phyloP scores from a whole-genome alignment of 345 rosid genomes.

The Eucalyptus melliodora region DNA sequence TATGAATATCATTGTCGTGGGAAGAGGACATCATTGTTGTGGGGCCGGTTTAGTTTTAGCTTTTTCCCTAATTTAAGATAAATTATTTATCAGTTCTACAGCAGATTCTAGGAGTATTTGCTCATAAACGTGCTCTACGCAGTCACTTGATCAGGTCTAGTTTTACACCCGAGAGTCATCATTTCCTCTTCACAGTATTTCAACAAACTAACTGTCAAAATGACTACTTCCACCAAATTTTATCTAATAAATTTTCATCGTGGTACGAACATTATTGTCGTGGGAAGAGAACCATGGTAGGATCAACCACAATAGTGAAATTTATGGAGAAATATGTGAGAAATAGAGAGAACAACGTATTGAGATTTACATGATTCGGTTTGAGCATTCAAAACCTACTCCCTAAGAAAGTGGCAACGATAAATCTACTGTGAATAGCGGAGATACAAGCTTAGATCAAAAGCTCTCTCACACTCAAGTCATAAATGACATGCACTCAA shows the following conservation, averaged over 20 bases:
- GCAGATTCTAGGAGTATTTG: background rate
- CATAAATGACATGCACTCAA: background rate
- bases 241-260: background rate
- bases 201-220: background rate
- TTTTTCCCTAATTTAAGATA: background rate
- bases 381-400: background rate
- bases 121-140: background rate
- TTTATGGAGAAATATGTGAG: too few species aligned
- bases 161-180: background rate
- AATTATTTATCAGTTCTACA: background rate
- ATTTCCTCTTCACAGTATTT: background rate
- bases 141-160: background rate
- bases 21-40: too few species aligned
- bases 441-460: background rate
- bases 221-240: background rate
- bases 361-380: rapidly evolving
- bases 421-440: background rate
- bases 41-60: background rate
- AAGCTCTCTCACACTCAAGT: background rate
- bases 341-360: too few species aligned
- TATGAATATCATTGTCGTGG: too few species aligned
- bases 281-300: too few species aligned
- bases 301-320: too few species aligned
- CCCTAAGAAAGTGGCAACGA: background rate
- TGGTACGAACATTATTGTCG: too few species aligned